Base-by-base conservation (phyloP, 441 rosid species). In the Iberis amara region DNA sequence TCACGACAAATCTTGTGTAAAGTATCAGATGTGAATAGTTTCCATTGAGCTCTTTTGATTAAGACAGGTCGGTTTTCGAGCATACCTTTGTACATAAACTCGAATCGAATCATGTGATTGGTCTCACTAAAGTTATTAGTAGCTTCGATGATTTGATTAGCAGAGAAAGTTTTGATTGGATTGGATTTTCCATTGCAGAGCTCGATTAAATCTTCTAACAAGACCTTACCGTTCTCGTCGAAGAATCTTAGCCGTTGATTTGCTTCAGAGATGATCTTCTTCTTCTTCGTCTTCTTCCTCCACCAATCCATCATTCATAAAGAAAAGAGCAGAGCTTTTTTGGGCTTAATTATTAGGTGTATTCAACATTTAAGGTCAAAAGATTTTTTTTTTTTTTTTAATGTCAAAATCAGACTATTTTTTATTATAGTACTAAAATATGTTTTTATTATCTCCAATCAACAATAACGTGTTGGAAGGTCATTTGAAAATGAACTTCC, bases 181-280 rank as follows among this genome's bases (percentile, higher is more conserved):
- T 51, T 64, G 27, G 69, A 11, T 10, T 57, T 10, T 2, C 59
- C 69, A 8, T 64, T 21, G 53, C 69, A 64, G 5, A 57, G 57
- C 57, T 50, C 53, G 36, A 64, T 37, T 36, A 64, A 63, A 21
- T 50, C 69, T 57, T 64, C 36, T 43, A 49, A 43, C 36, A 64
- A 47, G 2, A 56, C 46, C n/a, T 57, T 64, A 0, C 69, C 59
- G 38, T 65, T 64, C 3, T 57, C 42, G 43, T 44, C 38, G 18
- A 57, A 28, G 7, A 31, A 37, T 57, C 11, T 57, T 41, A 11
- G 57, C 27, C 57, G 68, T 48, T 49, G 52, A 64, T 36, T 47
- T 55, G 51, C 47, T 56, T 64, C 46, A 5, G 24, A 48, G 27
- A 24, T 15, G 9, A 47, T 62, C 31, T 39, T 56, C 46, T 31